Base-by-base conservation (phyloP, 306 rosid species). In the Pterocarpus macrocarpus region DNA sequence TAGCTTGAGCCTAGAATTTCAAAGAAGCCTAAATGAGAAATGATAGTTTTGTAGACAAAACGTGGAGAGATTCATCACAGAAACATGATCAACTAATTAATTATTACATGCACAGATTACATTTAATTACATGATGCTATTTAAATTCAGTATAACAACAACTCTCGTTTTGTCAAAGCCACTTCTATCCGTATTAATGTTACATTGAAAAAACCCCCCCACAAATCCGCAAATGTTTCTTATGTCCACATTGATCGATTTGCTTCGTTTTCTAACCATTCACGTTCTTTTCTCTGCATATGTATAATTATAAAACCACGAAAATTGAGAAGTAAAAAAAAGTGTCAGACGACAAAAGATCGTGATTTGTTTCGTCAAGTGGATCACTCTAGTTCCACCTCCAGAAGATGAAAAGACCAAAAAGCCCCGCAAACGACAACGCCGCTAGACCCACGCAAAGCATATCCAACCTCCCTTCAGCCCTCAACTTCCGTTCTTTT, bases 381-480 rank as follows among this genome's bases (percentile, higher is more conserved):
- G 8, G 41, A 12, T 33, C 47, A 43, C 38, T 55, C 30, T 10
- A 53, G 4, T 3, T 36, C 50, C 64, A 59, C 71, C 86, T 71
- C 49, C 77, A 84, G 17, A 85, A 58, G 3, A 85, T 36, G 12
- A 57, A 49, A 5, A 78, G 32, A 78, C 84, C 72, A 32, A 78
- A 83, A 17, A 83, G 30, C n/a, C 39, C 6, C 8, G 75, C 64
- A 79, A 90, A 70, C 0, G 74, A 67, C 12, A 86, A 15, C 9
- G 85, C 75, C 17, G 86, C 91, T 28, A 91, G 67, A 49, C 83
- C 66, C 63, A 85, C 82, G 70, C 89, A 91, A 41, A 90, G 4
- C 75, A 79, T 68, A 9, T 91, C 98, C 77, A 91, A 81, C 8
- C 80, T 68, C 64, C 91, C 90, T 85, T 94, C 98, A 1, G 77